Conservation (phyloP, 768 basidiomycete genomes). For the Mycena galericulata region DNA sequence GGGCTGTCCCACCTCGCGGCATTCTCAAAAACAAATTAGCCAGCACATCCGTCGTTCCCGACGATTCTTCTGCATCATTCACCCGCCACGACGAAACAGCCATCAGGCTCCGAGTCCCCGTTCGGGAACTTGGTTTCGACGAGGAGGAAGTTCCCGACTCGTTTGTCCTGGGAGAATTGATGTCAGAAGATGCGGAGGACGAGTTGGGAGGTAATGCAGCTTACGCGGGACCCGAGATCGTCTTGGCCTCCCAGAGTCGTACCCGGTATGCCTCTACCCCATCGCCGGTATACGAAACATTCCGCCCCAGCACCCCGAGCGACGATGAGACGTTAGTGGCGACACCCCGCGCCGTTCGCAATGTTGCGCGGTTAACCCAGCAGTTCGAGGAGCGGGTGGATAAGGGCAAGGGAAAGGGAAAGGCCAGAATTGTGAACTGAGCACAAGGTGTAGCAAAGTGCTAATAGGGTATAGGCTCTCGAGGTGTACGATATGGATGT, state of each 20-base stretch:
- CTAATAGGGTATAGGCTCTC: too few relatives aligned
- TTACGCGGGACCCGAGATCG: slow-evolving; percentile 3
- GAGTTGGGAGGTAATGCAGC: background rate
- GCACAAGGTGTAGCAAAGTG: background rate
- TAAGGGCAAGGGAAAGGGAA: slow-evolving; percentile 4
- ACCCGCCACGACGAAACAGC: background rate
- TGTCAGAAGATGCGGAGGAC: background rate
- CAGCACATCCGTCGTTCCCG: background rate
- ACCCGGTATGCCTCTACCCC: background rate
- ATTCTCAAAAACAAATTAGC: slow-evolving; percentile 13
- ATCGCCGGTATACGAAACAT: slow-evolving; percentile 10
- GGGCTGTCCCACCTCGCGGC: slow-evolving; percentile 5
- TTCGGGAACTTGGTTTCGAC: background rate
- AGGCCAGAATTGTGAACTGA: background rate
- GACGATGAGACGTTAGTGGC: background rate
- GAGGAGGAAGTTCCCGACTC: background rate
- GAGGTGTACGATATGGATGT: slow-evolving; percentile 15
- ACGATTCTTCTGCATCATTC: background rate
- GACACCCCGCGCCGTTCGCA: slow-evolving; percentile 5
- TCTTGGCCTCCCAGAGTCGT: background rate
- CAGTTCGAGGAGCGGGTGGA: slow-evolving; percentile 1
- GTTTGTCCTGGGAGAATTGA: slow-evolving; percentile 6
- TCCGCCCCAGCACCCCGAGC: background rate
- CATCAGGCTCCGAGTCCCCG: too few relatives aligned
- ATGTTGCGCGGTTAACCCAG: slow-evolving; percentile 4